Conservation (phyloP, 345 rosid genomes). For the Geranium brycei region DNA sequence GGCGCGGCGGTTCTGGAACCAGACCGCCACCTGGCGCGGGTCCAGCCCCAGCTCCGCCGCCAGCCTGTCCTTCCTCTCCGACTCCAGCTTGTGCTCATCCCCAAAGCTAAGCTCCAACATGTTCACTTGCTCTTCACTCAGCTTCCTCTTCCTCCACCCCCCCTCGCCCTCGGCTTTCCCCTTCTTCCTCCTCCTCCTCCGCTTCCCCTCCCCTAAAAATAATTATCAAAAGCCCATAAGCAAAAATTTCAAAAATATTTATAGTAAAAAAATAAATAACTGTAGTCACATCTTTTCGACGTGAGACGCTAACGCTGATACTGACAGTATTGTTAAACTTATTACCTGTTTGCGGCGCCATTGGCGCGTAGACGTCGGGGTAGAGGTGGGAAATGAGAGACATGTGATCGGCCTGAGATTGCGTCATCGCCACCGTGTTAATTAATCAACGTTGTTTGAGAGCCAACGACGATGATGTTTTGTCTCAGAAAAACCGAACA, state of each 20-base stretch:
- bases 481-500: not conserved
- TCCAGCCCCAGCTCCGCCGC: conserved; percentile 76
- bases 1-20: conserved; percentile 95
- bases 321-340: too few relatives aligned
- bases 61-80: conserved; percentile 67
- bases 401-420: conserved; percentile 31
- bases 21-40: conserved; percentile 90
- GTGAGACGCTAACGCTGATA: too few relatives aligned
- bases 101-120: conserved; percentile 58
- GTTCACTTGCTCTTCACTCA: conserved; percentile 47
- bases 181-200: conserved; percentile 49
- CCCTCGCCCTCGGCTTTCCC: conserved; percentile 24
- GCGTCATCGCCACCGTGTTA: not conserved
- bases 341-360: conserved; percentile 47
- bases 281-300: too few relatives aligned
- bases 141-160: conserved; percentile 57
- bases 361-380: conserved; percentile 32
- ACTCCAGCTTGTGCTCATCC: conserved; percentile 66
- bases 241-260: too few relatives aligned
- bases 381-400: conserved; percentile 47
- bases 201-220: conserved; percentile 21
- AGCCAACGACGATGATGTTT: not conserved
- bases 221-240: not conserved
- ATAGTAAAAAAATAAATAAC: too few relatives aligned
- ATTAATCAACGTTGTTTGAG: conserved; percentile 1